These are phyloP conservation scores for Aphanomyces stellatus DNA, from an alignment of 352 stramenopile genomes.

Conservation along the genomic window DNA sequence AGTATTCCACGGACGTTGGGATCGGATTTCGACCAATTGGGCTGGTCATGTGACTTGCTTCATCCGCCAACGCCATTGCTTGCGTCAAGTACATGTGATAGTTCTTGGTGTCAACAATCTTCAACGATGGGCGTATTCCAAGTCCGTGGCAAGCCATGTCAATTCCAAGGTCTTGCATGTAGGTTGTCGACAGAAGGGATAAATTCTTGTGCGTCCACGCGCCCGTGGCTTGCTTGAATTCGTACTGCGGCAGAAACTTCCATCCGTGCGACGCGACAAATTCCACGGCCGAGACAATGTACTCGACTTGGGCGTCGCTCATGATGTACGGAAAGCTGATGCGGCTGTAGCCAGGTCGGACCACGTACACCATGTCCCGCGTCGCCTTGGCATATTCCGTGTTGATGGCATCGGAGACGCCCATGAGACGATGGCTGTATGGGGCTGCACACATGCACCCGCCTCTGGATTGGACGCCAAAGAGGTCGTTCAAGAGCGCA, in stretches of 20 bases:
- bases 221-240: slow-evolving; percentile 83
- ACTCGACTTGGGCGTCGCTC: slow-evolving; percentile 58
- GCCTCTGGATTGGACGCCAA: slow-evolving; percentile 89
- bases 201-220: slow-evolving; percentile 56
- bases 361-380: slow-evolving; percentile 22
- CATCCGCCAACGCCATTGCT: neutral
- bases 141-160: too few species aligned
- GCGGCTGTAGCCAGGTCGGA: slow-evolving; percentile 84
- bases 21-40: neutral
- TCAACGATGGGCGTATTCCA: neutral
- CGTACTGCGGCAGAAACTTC: slow-evolving; percentile 81
- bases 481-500: slow-evolving; percentile 95
- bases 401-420: slow-evolving; percentile 19
- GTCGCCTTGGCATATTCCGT: slow-evolving; percentile 42
- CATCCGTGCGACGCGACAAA: slow-evolving; percentile 80
- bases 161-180: too few species aligned
- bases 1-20: neutral
- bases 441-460: slow-evolving; percentile 93
- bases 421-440: slow-evolving; percentile 78
- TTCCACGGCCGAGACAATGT: slow-evolving; percentile 75
- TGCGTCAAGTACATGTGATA: neutral
- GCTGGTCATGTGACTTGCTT: neutral
- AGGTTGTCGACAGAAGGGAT: too few species aligned
- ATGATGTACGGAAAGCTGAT: slow-evolving; percentile 72
- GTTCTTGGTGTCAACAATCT: neutral